A percentile compares a stretch with the other conserved stretches of the same genome.
Evolutionary conservation across 73 alveolate species (phyloP).

Genomic region (Symbiodinium natans): DNA sequence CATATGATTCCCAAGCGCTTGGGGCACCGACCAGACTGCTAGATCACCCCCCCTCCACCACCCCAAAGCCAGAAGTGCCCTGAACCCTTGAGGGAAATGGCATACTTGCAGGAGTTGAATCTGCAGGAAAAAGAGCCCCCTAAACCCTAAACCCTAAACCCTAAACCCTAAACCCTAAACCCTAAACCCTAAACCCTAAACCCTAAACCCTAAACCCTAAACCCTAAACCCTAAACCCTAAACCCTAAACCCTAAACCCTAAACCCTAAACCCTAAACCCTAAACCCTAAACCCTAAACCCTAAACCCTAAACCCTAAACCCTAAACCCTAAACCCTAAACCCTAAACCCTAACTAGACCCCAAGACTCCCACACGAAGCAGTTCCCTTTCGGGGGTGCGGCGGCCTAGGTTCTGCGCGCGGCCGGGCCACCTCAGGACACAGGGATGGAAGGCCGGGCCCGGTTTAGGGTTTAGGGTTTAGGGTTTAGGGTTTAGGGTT

Average conservation of each 20-base stretch:
- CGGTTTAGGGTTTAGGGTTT: background rate
- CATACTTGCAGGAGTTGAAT: too few relatives aligned
- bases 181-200: background rate
- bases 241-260: too few relatives aligned
- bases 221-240: too few relatives aligned
- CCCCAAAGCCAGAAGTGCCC: too few relatives aligned
- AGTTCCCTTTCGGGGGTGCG: background rate
- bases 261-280: too few relatives aligned
- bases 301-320: too few relatives aligned
- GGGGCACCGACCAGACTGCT: background rate
- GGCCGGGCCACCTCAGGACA: background rate
- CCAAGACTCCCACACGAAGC: background rate
- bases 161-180: background rate
- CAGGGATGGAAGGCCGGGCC: background rate
- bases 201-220: too few relatives aligned
- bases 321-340: background rate
- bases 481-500: too few relatives aligned
- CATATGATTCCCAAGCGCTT: too few relatives aligned
- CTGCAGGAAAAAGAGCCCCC: background rate
- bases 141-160: background rate
- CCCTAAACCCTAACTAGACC: background rate
- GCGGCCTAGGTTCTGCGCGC: background rate
- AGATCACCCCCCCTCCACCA: too few relatives aligned
- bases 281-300: too few relatives aligned
- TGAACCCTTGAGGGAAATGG: background rate